Conservation (phyloP, 208 protist genomes). For the Acanthamoeba royreba region DNA sequence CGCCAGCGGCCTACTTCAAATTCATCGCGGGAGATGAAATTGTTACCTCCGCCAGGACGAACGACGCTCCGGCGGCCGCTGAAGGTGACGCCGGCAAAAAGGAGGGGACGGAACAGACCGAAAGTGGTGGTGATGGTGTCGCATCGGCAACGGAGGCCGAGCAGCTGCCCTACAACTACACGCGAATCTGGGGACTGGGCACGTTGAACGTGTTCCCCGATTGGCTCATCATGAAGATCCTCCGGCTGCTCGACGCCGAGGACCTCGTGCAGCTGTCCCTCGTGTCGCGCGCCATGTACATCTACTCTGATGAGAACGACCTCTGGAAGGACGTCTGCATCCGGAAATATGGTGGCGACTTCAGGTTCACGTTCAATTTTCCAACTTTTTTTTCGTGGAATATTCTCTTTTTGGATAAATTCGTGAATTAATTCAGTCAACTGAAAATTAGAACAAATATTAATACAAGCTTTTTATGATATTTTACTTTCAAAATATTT, state of each 20-base stretch:
- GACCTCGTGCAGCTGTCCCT: constrained; percentile 1
- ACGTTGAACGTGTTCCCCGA: constrained; percentile 33
- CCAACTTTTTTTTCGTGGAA: neutral
- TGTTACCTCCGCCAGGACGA: too few species aligned
- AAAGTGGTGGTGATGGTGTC: neutral
- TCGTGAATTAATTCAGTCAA: too few species aligned
- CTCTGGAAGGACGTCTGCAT: constrained; percentile 43
- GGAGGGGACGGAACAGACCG: too few species aligned
- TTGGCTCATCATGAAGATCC: constrained; percentile 30
- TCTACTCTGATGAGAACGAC: constrained; percentile 28
- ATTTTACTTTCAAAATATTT: neutral
- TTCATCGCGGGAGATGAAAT: too few species aligned
- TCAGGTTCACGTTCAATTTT: neutral
- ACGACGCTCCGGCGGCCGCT: too few species aligned
- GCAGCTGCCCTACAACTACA: neutral
- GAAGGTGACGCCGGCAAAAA: too few species aligned
- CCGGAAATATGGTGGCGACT: neutral
- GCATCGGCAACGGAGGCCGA: neutral
- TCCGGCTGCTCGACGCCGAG: neutral
- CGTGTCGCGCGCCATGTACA: constrained; percentile 25
- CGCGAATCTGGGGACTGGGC: neutral
- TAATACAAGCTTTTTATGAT: neutral
- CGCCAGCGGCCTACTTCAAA: too few species aligned
- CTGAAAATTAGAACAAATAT: neutral
- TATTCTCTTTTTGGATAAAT: too few species aligned